Evolutionary conservation across 495 filamentous ascomycete genomes (phyloP), one percentile per base, ranked within the genome.

Genomic region (Podospora pseudocomata): DNA sequence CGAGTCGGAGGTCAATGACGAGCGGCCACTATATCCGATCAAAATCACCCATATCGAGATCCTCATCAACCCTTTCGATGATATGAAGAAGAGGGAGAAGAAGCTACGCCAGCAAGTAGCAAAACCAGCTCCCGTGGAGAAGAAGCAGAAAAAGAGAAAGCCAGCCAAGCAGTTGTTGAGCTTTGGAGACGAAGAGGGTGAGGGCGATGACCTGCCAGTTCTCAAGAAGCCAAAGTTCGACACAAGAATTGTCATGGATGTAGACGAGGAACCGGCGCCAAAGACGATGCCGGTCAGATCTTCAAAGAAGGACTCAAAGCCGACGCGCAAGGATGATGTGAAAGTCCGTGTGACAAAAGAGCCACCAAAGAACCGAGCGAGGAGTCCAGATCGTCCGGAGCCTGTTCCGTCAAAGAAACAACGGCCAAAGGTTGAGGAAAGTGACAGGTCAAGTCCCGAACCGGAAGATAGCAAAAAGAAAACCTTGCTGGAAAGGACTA

Each of bases 201-300:
- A 89, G n/a, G 86, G 80, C 7, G 88, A 85, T 5, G 87, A 85
- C 20, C 81, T 81, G 4, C 85, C 87, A 6, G 76, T 86, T n/a
- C 81, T 89, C 5, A 96, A 94, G 74, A 97, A 96, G 76, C 84
- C 91, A 11, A 98, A 97, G 74, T 97, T 94, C 77, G 96, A 98
- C 74, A 87, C 92, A 18, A 89, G 88, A 63, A 87, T 98, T 56
- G 89, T 96, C 20, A 87, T 87, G 70, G 89, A 86, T 20, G 80
- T 82, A 27, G 78, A 77, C 26, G 72, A 76, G 63, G 75, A 80
- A 64, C 63, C 71, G 53, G 67, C 72, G 66, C 66, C 73, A 7
- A 67, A 67, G n/a, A 68, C 74, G 27, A 72, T 66, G 60, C 63
- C 70, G 11, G 64, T 72, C 28, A 79, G 77, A 63, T 60, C 65